Evolutionary conservation across 306 rosid genomes (phyloP).

Genomic region (Biancaea sappan): DNA sequence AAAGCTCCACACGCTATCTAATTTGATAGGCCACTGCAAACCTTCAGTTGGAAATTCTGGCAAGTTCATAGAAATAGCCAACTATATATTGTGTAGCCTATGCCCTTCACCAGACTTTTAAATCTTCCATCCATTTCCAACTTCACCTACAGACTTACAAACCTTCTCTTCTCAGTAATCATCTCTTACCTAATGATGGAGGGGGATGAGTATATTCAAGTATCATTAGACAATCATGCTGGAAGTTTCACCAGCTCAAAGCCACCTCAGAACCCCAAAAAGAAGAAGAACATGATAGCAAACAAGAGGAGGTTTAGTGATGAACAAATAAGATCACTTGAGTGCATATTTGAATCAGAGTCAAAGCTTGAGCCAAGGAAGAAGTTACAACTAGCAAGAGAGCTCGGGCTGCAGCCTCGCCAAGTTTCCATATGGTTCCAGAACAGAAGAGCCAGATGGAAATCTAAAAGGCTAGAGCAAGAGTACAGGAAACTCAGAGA

Average conservation of each 20-base stretch:
- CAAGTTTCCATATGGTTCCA: constrained; percentile 98
- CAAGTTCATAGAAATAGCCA: constrained; percentile 44
- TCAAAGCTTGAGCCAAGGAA: constrained; percentile 83
- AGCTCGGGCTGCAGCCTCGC: constrained; percentile 89
- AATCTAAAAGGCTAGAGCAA: constrained; percentile 77
- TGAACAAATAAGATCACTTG: constrained; percentile 70
- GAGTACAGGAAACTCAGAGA: constrained; percentile 65
- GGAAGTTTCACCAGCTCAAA: constrained; percentile 38
- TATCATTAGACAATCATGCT: constrained; percentile 36
- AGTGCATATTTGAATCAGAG: constrained; percentile 74
- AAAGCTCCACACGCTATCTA: constrained; percentile 51
- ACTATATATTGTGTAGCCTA: constrained; percentile 49
- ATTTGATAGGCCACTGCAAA: constrained; percentile 46
- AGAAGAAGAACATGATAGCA: constrained; percentile 53
- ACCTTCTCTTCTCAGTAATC: background rate
- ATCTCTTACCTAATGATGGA: constrained; percentile 47
- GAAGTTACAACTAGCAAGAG: constrained; percentile 80
- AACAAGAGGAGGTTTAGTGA: constrained; percentile 81
- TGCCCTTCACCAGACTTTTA: constrained; percentile 40
- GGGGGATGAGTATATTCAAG: constrained; percentile 46
- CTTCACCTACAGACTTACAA: constrained; percentile 16
- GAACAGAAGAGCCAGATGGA: constrained; percentile 94
- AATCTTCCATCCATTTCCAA: constrained; percentile 28
- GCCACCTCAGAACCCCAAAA: constrained; percentile 36
- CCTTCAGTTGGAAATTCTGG: constrained; percentile 48